Evolutionary conservation across 805 yeast genomes (phyloP).

Genomic region (Scheffersomyces stipitis): DNA sequence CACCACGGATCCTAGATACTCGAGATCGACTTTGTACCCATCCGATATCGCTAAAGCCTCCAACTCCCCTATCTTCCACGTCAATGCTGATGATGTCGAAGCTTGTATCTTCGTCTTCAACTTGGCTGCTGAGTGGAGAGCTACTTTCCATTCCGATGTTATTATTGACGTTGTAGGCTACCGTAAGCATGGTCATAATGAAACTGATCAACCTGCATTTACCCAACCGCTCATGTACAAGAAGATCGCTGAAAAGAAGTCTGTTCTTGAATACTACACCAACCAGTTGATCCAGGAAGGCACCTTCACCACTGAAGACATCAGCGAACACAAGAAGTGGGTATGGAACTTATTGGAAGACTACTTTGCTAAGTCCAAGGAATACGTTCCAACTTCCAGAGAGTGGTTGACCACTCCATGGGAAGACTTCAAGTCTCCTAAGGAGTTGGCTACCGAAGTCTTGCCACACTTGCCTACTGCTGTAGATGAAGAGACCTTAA

Average conservation of each 20-base stretch:
- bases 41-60: constrained; percentile 95
- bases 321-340: constrained; percentile 96
- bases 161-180: constrained; percentile 96
- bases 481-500: constrained; percentile 66
- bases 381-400: constrained; percentile 84
- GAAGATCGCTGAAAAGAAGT: constrained; percentile 83
- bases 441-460: constrained; percentile 91
- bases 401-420: constrained; percentile 99
- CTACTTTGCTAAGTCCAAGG: constrained; percentile 83
- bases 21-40: constrained; percentile 97
- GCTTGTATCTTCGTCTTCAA: constrained; percentile 87
- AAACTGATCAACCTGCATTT: constrained; percentile 98
- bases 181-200: constrained; percentile 98
- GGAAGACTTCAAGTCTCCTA: constrained; percentile 98
- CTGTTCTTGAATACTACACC: constrained; percentile 84
- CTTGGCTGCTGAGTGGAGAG: constrained; percentile 98
- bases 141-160: constrained; percentile 93
- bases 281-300: constrained; percentile 81
- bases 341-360: constrained; percentile 94
- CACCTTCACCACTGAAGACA: constrained; percentile 83
- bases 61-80: constrained; percentile 99
- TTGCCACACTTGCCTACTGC: constrained; percentile 96
- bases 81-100: constrained; percentile 97
- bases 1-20: constrained; percentile 97
- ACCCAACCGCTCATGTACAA: constrained; percentile 98